Evolutionary conservation across 1,284 basidiomycete species (phyloP).

Genomic region (Ganoderma multipileum): DNA sequence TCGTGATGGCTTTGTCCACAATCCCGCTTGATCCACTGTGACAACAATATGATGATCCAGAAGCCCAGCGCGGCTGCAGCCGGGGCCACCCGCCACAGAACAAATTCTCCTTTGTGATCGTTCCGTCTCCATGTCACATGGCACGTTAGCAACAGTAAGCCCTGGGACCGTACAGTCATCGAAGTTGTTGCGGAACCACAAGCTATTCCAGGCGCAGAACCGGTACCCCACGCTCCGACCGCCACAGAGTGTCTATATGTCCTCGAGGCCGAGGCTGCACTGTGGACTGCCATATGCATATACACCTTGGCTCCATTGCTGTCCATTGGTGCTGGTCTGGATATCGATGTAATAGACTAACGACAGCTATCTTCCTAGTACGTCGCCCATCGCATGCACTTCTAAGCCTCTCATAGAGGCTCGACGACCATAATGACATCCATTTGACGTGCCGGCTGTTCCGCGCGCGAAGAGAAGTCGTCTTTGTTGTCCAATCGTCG

Average conservation of each 20-base stretch:
- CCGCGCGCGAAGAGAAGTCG: background rate
- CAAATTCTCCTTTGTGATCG: background rate
- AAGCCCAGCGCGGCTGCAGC: no score
- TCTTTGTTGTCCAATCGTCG: background rate
- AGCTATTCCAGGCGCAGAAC: background rate
- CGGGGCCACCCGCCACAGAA: background rate
- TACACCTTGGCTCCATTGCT: background rate
- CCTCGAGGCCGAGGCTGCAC: background rate
- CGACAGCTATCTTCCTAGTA: background rate
- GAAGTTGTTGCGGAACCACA: background rate
- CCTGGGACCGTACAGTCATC: background rate
- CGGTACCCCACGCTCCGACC: background rate
- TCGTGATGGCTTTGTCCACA: no score
- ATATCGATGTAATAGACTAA: background rate
- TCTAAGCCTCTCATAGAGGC: background rate
- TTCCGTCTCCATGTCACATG: background rate
- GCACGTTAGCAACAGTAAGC: background rate
- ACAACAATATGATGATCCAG: no score
- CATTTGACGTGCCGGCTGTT: background rate
- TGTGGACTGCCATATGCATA: background rate
- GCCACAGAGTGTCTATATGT: background rate
- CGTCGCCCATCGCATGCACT: background rate
- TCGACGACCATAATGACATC: no score
- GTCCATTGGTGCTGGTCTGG: background rate
- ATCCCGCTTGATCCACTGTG: no score